Evolutionary conservation across 2,329 filamentous ascomycete species (phyloP).

Genomic region (Hyphodiscus sp.): DNA sequence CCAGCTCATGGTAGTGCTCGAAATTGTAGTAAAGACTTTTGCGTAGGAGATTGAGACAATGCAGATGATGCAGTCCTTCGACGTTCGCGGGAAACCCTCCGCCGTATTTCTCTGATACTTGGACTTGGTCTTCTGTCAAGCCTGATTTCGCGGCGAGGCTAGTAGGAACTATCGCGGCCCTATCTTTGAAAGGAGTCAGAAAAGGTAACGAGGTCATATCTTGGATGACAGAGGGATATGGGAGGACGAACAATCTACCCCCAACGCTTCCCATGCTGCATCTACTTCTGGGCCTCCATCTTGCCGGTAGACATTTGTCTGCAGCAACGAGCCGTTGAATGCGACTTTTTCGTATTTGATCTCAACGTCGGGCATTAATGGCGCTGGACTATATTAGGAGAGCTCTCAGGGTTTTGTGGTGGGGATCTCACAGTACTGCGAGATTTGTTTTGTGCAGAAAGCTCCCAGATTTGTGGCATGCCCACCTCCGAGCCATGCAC

Average conservation of each 20-base stretch:
- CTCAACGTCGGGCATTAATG: constrained; percentile 35
- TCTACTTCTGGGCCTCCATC: constrained; percentile 42
- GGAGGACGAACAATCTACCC: constrained; percentile 37
- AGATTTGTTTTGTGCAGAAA: constrained; percentile 12
- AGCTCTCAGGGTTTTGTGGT: not conserved
- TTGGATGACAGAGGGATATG: not conserved
- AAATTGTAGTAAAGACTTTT: constrained; percentile 47
- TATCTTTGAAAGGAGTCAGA: constrained; percentile 14
- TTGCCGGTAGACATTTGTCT: constrained; percentile 44
- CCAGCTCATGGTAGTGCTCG: constrained; percentile 41
- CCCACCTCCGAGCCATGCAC: not conserved
- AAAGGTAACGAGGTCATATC: not conserved
- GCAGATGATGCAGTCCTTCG: constrained; percentile 41
- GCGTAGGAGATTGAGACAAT: constrained; percentile 48
- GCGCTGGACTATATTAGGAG: constrained; percentile 19
- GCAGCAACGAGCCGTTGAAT: constrained; percentile 46
- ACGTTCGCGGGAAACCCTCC: constrained; percentile 45
- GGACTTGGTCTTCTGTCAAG: constrained; percentile 42
- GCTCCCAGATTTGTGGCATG: not conserved
- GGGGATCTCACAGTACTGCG: constrained; percentile 21
- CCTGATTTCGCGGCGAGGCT: constrained; percentile 37
- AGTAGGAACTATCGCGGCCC: constrained; percentile 34
- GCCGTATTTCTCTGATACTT: constrained; percentile 43
- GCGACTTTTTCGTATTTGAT: constrained; percentile 31
- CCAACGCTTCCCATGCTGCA: constrained; percentile 43